A percentile compares a stretch with the other conserved stretches of the same genome.
Conservation (phyloP, 805 yeast species). For the Starmera pachycereana region DNA sequence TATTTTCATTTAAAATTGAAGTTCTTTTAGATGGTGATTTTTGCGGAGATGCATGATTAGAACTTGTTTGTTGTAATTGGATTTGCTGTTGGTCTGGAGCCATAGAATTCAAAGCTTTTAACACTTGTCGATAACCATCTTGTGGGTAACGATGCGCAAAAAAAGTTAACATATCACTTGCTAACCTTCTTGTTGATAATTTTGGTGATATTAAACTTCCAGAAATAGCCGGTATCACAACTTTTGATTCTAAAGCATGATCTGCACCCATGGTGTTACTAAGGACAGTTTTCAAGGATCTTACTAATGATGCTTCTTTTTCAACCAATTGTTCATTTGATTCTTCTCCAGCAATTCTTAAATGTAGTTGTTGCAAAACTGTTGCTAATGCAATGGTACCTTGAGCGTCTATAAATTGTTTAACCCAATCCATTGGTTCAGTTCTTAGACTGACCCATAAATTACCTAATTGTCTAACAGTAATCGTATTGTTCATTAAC, state of each 20-base stretch:
- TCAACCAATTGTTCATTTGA: conserved; percentile 40
- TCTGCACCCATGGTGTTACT: conserved; percentile 55
- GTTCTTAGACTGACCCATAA: conserved; percentile 89
- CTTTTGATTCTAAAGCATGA: conserved; percentile 34
- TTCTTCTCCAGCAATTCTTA: conserved; percentile 17
- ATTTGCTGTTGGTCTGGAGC: conserved; percentile 20
- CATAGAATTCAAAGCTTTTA: conserved; percentile 23
- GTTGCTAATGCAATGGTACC: conserved; percentile 74
- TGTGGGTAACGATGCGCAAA: conserved; percentile 36
- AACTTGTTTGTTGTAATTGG: conserved; percentile 4
- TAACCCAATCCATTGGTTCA: conserved; percentile 79
- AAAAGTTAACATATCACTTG: conserved; percentile 64
- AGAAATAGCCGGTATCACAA: conserved; percentile 49
- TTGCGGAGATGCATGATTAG: conserved; percentile 1
- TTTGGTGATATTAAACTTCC: conserved; percentile 70
- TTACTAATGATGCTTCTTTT: conserved; percentile 64
- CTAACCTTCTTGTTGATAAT: conserved; percentile 64
- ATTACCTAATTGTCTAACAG: conserved; percentile 63
- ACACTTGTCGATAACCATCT: conserved; percentile 45
- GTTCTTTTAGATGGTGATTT: conserved; percentile 26
- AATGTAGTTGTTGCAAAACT: conserved; percentile 43
- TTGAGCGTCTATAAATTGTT: conserved; percentile 62
- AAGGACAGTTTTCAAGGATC: conserved; percentile 66
- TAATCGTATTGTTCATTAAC: conserved; percentile 59
- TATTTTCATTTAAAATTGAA: conserved; percentile 11